Evolutionary conservation across 306 rosid genomes (phyloP), one percentile per base, ranked within the genome.

Genomic region (Cucurbita ficifolia): DNA sequence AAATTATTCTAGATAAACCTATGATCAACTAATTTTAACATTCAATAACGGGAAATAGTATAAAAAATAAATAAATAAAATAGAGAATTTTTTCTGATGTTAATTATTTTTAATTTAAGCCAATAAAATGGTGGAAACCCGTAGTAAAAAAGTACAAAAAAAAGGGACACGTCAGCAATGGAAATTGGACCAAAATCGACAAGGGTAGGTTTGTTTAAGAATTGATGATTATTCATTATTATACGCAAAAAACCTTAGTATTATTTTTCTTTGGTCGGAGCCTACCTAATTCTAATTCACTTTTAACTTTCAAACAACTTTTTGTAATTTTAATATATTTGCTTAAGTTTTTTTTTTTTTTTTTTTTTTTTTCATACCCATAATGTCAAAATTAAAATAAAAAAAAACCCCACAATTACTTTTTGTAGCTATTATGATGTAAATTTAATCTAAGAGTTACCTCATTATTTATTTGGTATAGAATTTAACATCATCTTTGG

Each of bases 301-400:
- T 67, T 51, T 60, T 22, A 29, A 61, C 16, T 61, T 16, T 24
- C 59, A 74, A 80, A 83, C 82, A 22, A 75, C 79, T 76, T 70
- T 46, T 38, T 39, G 8, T 0, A 64, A 64, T 51, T 64, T 40
- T 62, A 62, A 61, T 61, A 35, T 62, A 7, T 62, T 7, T 42
- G 10, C 2, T 42, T 58, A 1, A 19, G 24, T 59, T 33, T 59
- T 62, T 39, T 11, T 36, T 22, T 36, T 62, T 22, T n/a, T n/a
- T n/a, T n/a, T n/a, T n/a, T n/a, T n/a, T n/a, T n/a, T n/a, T n/a
- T n/a, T 62, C 18, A 56, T 24, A 24, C 29, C 61, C 0, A 38
- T 62, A 17, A 36, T 63, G 11, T 39, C 43, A 39, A 4, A 24
- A 24, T 24, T n/a, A n/a, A 24, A 24, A 24, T 24, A 24, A 24